A percentile compares a stretch with the other conserved stretches of the same genome.
phyloP scores from a whole-genome alignment of 306 rosid species.

The Vigna mungo region DNA sequence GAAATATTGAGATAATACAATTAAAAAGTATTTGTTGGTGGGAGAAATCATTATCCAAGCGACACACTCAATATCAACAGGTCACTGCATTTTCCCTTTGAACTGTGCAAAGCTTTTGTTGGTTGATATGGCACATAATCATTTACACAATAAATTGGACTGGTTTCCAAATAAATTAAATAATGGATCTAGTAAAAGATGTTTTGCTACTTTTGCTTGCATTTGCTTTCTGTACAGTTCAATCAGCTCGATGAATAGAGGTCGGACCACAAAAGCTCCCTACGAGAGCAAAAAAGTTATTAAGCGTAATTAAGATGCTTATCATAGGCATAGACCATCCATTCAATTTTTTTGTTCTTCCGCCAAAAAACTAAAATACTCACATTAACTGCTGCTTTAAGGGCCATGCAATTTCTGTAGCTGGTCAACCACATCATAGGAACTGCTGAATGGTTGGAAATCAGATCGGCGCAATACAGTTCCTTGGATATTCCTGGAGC shows the following conservation, averaged over 20 bases:
- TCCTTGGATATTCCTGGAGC: constrained; percentile 63
- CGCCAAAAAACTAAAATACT: constrained; percentile 21
- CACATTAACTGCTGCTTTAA: constrained; percentile 46
- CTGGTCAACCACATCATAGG: constrained; percentile 76
- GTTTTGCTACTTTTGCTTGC: constrained; percentile 33
- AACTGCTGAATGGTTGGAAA: constrained; percentile 72
- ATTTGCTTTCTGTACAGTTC: constrained; percentile 51
- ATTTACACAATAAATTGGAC: constrained; percentile 43
- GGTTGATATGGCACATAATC: constrained; percentile 31
- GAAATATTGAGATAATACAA: constrained; percentile 8
- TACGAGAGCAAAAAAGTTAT: constrained; percentile 6
- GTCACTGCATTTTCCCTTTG: constrained; percentile 15
- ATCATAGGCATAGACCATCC: background rate
- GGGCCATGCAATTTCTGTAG: constrained; percentile 69
- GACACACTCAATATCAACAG: constrained; percentile 27
- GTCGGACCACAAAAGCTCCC: constrained; percentile 42
- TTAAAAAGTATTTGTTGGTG: constrained; percentile 5
- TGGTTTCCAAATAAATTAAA: constrained; percentile 43
- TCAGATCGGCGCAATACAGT: constrained; percentile 78
- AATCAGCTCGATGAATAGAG: constrained; percentile 38
- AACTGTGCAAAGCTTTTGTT: constrained; percentile 35
- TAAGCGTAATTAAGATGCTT: constrained; percentile 38
- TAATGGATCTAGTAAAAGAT: constrained; percentile 33
- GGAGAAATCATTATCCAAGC: constrained; percentile 28
- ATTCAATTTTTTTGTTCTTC: background rate